Conservation (phyloP, 305 asterid genomes). For the Rubia balearica region DNA sequence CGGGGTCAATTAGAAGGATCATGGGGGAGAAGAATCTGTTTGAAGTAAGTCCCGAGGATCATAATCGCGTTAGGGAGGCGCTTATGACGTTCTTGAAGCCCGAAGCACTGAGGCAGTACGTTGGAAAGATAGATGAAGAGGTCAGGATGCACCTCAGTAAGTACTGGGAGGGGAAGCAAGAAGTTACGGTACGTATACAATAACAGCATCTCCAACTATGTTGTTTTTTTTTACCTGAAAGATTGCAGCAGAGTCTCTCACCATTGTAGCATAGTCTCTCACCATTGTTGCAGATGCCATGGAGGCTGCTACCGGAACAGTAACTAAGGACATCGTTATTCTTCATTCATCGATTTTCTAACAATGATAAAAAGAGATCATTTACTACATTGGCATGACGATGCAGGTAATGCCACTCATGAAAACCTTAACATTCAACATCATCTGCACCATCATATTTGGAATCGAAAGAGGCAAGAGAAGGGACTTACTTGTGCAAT, state of each 20-base stretch:
- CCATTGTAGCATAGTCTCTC: too few relatives aligned
- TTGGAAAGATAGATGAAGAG: constrained; percentile 13
- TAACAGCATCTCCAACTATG: too few relatives aligned
- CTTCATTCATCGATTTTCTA: neutral
- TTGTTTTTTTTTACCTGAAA: too few relatives aligned
- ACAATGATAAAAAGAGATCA: too few relatives aligned
- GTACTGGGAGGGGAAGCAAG: constrained; percentile 12
- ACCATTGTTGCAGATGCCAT: too few relatives aligned
- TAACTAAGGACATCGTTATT: too few relatives aligned
- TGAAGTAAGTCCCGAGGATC: constrained; percentile 16
- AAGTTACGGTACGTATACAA: neutral
- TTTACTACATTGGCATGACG: too few relatives aligned
- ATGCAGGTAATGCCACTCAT: constrained; percentile 26
- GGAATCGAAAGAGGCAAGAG: constrained; percentile 19
- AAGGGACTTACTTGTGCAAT: constrained; percentile 16
- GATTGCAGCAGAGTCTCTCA: too few relatives aligned
- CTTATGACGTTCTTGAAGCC: constrained; percentile 30
- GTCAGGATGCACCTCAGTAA: constrained; percentile 9
- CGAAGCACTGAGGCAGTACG: constrained; percentile 11
- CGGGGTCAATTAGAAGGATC: too few relatives aligned
- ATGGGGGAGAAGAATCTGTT: too few relatives aligned
- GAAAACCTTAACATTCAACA: constrained; percentile 27
- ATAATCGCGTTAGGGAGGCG: constrained; percentile 27
- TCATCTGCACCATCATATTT: constrained; percentile 25
- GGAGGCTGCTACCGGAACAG: too few relatives aligned